Base-by-base conservation (phyloP, 257 asterid genomes). In the Petrea volubilis region DNA sequence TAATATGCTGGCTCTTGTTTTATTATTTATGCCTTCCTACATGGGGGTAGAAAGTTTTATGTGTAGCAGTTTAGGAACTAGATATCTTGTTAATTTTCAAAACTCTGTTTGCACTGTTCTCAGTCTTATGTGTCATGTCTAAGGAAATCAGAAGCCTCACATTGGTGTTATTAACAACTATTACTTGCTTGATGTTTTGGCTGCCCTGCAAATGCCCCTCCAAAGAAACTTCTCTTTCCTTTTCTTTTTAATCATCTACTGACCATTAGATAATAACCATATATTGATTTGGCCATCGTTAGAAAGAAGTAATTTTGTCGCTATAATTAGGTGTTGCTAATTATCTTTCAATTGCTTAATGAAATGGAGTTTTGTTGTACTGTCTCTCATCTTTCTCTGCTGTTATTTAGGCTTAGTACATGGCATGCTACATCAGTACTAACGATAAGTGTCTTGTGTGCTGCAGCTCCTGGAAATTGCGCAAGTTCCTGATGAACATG, bases 401-500 rank as follows among this genome's bases (percentile, higher is more conserved):
- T 21, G 60, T 68, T 68, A 23, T 47, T 8, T 23, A 24, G 15
- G 33, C 53, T n/a, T 38, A 23, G 28, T 43, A 20, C 21, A 24
- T 58, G 60, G 36, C 67, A 47, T 47, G 70, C 57, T 64, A 24
- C 33, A 25, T 24, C 56, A 23, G 66, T 67, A 62, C 58, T 55
- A 77, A 69, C 11, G n/a, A 59, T 55, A 60, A 57, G 56, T 75
- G 31, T 63, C 55, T n/a, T 74, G 50, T 74, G 40, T 84, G 79
- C 38, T 87, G 78, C 97, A 95, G 99, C 96, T 95, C 46, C 89
- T 95, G 83, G 98, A 95, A 82, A 92, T 95, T 51, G 99, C 99
- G 23, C 99, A 95, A 85, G 99, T 95, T 67, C 80, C 99, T 60
- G 98, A 95, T 77, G 88, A 85, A 85, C 90, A 92, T 72, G 99